Conservation (phyloP, 352 stramenopile species). For the Globisporangium spinosum region DNA sequence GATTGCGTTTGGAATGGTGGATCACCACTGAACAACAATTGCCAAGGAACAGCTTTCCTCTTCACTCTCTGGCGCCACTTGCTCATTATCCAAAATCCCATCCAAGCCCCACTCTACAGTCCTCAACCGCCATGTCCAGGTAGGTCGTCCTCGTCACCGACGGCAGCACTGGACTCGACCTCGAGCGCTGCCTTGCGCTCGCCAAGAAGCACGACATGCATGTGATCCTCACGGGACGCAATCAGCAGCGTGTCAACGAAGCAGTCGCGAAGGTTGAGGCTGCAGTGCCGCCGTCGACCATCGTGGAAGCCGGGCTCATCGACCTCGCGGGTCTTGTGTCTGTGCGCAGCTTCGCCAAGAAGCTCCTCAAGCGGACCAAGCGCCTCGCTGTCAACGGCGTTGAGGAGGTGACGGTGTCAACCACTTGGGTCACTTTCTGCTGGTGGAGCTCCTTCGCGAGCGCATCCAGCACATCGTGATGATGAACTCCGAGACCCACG, state of each 20-base stretch:
- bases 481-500: conserved; percentile 27
- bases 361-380: conserved; percentile 17
- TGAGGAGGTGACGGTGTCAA: conserved; percentile 33
- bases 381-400: conserved; percentile 31
- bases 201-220: conserved; percentile 25
- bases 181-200: conserved; percentile 26
- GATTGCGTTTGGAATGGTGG: no score
- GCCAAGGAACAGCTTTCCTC: no score
- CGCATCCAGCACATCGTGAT: conserved; percentile 25
- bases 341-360: conserved; percentile 21
- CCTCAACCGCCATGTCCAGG: conserved; percentile 11
- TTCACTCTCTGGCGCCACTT: no score
- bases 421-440: conserved; percentile 39
- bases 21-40: no score
- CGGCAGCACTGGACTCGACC: conserved; percentile 29
- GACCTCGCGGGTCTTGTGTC: conserved; percentile 33
- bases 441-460: conserved; percentile 24
- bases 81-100: no score
- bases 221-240: conserved; percentile 30
- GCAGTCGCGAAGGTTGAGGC: conserved; percentile 19
- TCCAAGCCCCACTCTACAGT: no score
- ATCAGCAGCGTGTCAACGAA: conserved; percentile 21
- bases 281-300: not conserved
- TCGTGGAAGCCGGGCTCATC: conserved; percentile 27
- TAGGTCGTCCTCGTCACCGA: conserved; percentile 33